A percentile compares a stretch with the other conserved stretches of the same genome.
phyloP scores from a whole-genome alignment of 2,329 filamentous ascomycete genomes.

The Phoma sp. region DNA sequence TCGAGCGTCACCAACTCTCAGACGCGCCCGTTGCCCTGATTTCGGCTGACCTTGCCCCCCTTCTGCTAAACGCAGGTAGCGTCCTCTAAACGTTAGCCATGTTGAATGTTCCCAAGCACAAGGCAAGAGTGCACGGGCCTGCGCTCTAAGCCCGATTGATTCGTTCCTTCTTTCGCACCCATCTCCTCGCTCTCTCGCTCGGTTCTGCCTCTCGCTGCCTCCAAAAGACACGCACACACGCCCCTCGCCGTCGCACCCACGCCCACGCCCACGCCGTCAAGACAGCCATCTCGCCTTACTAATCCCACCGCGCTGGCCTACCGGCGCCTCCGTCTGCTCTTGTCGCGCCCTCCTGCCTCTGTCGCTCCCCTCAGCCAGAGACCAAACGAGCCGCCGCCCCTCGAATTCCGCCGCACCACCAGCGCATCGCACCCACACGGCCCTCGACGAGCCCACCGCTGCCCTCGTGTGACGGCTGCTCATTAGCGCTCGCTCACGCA shows the following conservation, averaged over 20 bases:
- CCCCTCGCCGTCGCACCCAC: conserved; percentile 24
- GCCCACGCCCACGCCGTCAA: conserved; percentile 20
- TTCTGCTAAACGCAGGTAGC: conserved; percentile 26
- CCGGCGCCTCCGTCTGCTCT: conserved; percentile 22
- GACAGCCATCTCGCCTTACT: conserved; percentile 13
- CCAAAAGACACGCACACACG: conserved; percentile 19
- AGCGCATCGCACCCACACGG: conserved; percentile 34
- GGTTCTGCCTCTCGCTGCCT: conserved; percentile 27
- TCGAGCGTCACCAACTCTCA: not conserved
- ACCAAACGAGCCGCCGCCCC: conserved; percentile 34
- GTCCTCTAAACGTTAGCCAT: conserved; percentile 22
- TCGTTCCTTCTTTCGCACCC: conserved; percentile 19
- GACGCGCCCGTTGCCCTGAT: conserved; percentile 16
- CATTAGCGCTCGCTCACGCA: conserved; percentile 23
- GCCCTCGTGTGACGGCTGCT: conserved; percentile 27
- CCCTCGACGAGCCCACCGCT: conserved; percentile 21
- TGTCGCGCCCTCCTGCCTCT: conserved; percentile 36
- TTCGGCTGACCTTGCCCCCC: conserved; percentile 16
- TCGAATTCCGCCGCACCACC: conserved; percentile 28
- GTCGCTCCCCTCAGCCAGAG: conserved; percentile 30
- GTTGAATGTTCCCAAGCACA: conserved; percentile 5
- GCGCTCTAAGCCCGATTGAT: conserved; percentile 17
- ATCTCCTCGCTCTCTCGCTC: conserved; percentile 19
- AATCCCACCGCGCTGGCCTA: conserved; percentile 26
- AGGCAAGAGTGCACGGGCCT: conserved; percentile 25